A percentile compares a stretch with the other conserved stretches of the same genome.
phyloP scores from a whole-genome alignment of 768 basidiomycete genomes.

The Gymnopilus junonius region DNA sequence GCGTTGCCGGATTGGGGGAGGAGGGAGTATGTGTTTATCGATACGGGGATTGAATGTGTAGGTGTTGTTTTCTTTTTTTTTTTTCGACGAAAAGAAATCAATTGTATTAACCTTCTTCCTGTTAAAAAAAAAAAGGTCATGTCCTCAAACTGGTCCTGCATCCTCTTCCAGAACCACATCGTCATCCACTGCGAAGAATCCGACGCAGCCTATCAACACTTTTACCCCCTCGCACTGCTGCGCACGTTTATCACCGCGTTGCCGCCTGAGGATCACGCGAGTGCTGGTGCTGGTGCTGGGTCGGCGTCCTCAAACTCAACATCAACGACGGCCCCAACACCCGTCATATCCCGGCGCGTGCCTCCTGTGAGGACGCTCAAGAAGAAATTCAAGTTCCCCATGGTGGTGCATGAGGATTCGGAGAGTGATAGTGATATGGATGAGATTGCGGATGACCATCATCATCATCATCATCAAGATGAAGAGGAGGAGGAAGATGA shows the following conservation, averaged over 20 bases:
- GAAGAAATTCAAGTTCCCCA: constrained; percentile 58
- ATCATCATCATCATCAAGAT: neutral
- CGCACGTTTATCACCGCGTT: constrained; percentile 35
- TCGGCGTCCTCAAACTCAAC: too few species aligned
- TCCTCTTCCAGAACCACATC: constrained; percentile 64
- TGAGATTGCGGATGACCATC: constrained; percentile 4
- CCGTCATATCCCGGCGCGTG: constrained; percentile 44
- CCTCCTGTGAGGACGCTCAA: constrained; percentile 49
- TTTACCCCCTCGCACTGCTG: constrained; percentile 60
- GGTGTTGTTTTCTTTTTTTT: constrained; percentile 30
- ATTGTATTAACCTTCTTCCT: too few species aligned
- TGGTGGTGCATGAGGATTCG: constrained; percentile 2
- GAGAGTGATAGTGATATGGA: constrained; percentile 12
- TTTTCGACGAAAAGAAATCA: too few species aligned
- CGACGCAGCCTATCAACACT: constrained; percentile 67
- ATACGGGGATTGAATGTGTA: constrained; percentile 76
- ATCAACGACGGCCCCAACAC: constrained; percentile 23
- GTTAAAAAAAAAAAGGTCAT: constrained; percentile 43
- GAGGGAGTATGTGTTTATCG: constrained; percentile 70
- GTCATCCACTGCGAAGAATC: constrained; percentile 78
- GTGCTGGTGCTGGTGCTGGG: too few species aligned
- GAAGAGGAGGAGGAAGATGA: constrained; percentile 7
- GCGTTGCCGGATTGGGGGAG: constrained; percentile 69
- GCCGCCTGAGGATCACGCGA: constrained; percentile 20
- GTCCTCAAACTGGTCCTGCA: constrained; percentile 81